A percentile compares a stretch with the other conserved stretches of the same genome.
phyloP scores from a whole-genome alignment of 2,329 filamentous ascomycete species.

The Fusarium annulatum region DNA sequence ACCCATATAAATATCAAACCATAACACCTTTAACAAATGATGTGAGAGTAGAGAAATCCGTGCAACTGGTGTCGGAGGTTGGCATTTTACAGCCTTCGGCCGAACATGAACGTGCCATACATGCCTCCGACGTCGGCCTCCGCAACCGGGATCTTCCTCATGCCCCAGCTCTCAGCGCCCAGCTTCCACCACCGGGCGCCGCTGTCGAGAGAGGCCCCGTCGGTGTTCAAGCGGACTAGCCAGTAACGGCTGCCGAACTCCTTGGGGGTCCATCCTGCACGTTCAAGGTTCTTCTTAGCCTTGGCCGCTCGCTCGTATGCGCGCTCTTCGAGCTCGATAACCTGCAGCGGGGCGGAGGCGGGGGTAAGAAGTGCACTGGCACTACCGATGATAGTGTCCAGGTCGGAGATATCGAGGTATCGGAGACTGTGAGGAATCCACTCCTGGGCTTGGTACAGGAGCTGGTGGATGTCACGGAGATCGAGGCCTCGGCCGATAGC shows the following conservation, averaged over 20 bases:
- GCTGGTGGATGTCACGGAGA: conserved; percentile 71
- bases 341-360: conserved; percentile 75
- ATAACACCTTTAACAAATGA: conserved; percentile 22
- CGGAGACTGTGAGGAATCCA: conserved; percentile 68
- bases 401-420: conserved; percentile 81
- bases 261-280: conserved; percentile 76
- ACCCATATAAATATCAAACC: conserved; percentile 10
- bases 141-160: conserved; percentile 91
- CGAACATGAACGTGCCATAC: conserved; percentile 80
- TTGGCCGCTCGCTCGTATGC: conserved; percentile 73
- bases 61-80: conserved; percentile 48
- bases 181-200: conserved; percentile 81
- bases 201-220: conserved; percentile 50
- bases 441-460: conserved; percentile 66
- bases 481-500: conserved; percentile 76
- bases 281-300: conserved; percentile 67
- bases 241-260: conserved; percentile 74
- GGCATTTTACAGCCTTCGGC: conserved; percentile 63
- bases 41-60: conserved; percentile 44
- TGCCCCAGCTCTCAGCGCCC: conserved; percentile 86
- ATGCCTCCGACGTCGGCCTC: conserved; percentile 93
- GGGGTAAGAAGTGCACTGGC: conserved; percentile 69
- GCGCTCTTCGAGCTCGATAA: conserved; percentile 79
- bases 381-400: conserved; percentile 65
- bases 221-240: conserved; percentile 69